These are phyloP conservation scores for Chimonanthus praecox DNA, from an alignment of 164 flowering plant genomes.

Conservation along the genomic window DNA sequence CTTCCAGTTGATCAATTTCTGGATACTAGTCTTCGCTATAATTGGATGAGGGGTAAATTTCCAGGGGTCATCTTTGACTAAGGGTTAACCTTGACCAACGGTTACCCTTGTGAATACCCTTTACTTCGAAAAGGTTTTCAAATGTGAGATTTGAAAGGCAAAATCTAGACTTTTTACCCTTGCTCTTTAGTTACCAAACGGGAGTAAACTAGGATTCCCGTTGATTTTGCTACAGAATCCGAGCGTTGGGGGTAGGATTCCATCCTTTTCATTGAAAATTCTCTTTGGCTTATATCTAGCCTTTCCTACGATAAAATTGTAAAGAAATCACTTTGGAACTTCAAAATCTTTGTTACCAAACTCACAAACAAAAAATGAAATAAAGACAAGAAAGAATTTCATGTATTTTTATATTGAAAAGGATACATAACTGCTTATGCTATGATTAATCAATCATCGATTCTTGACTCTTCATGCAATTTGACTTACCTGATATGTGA, in stretches of 20 bases:
- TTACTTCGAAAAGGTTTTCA: not conserved
- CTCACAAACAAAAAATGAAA: not conserved
- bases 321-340: not conserved
- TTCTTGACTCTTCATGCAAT: not conserved
- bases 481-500: not conserved
- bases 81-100: too few relatives aligned
- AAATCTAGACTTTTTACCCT: too few relatives aligned
- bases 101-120: too few relatives aligned
- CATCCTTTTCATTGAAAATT: slow-evolving; percentile 1
- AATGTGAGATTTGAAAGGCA: not conserved
- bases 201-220: not conserved
- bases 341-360: not conserved
- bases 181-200: too few relatives aligned
- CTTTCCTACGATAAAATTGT: not conserved
- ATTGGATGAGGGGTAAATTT: too few relatives aligned
- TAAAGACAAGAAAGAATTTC: not conserved
- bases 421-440: not conserved
- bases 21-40: not conserved
- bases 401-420: not conserved
- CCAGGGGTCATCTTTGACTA: too few relatives aligned
- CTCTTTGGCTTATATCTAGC: not conserved
- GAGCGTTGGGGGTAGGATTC: not conserved
- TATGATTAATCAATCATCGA: not conserved
- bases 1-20: not conserved
- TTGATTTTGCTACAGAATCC: not conserved